A percentile compares a stretch with the other conserved stretches of the same genome.
phyloP scores from a whole-genome alignment of 345 rosid genomes.

The Melastoma malabathricum region DNA sequence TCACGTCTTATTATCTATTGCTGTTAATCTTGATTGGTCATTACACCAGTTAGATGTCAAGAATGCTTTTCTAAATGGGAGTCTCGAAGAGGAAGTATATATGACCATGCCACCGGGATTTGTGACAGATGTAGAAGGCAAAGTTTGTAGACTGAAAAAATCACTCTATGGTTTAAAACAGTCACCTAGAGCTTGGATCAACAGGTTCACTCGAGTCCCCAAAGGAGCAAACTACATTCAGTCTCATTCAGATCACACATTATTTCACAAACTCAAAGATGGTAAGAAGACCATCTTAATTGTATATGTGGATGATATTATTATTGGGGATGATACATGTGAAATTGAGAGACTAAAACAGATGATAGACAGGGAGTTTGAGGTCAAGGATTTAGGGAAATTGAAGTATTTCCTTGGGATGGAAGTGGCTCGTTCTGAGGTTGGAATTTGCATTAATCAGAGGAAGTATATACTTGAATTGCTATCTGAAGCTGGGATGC shows the following conservation, averaged over 20 bases:
- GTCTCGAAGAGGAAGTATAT: neutral
- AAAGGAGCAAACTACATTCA: neutral
- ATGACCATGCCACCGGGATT: neutral
- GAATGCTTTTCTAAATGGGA: neutral
- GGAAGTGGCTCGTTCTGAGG: neutral
- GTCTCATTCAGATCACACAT: neutral
- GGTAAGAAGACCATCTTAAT: neutral
- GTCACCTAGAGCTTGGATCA: neutral
- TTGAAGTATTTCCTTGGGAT: neutral
- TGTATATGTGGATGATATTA: conserved; percentile 1
- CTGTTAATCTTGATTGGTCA: neutral
- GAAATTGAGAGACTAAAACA: neutral
- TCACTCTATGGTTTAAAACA: neutral
- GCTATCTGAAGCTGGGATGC: neutral
- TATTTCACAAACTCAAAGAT: neutral
- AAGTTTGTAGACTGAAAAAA: neutral
- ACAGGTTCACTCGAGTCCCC: neutral
- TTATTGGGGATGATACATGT: neutral
- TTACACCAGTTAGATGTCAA: neutral
- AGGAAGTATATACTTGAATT: neutral
- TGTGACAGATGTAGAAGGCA: neutral
- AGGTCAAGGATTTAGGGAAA: neutral
- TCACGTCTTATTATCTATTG: neutral
- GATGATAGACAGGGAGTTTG: neutral
- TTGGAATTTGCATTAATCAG: neutral